Percentiles rank a stretch among this genome's conserved stretches.
Evolutionary conservation across 108 stramenopile genomes (phyloP).

Genomic region (Cyclotella baltica): DNA sequence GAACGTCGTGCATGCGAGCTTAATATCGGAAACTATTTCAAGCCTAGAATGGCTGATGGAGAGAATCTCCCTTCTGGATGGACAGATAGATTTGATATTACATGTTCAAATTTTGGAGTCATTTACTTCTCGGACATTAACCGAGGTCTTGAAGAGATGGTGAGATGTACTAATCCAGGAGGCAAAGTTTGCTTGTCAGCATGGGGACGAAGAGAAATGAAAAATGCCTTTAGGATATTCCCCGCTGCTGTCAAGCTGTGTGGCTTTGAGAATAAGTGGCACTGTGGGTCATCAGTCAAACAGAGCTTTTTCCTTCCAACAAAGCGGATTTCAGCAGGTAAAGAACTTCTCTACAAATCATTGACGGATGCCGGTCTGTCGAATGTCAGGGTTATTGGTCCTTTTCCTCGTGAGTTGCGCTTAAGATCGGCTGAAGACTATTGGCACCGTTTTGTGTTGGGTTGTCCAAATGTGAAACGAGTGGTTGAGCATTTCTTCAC

Average conservation of each 20-base stretch:
- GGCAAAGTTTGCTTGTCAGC: conserved; percentile 27
- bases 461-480: conserved; percentile 16
- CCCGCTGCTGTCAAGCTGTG: conserved; percentile 11
- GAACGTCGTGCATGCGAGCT: background rate
- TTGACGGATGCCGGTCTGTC: conserved; percentile 14
- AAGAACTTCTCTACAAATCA: background rate
- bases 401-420: background rate
- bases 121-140: conserved; percentile 25
- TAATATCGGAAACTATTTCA: background rate
- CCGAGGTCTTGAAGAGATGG: conserved; percentile 17
- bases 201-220: conserved; percentile 16
- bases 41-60: conserved; percentile 15
- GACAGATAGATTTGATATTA: conserved; percentile 21
- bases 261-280: conserved; percentile 15
- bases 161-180: conserved; percentile 18
- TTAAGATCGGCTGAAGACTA: conserved; percentile 21
- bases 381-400: conserved; percentile 19
- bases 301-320: conserved; percentile 18
- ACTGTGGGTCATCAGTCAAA: background rate
- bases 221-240: conserved; percentile 21
- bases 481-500: conserved; percentile 17
- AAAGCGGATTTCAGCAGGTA: conserved; percentile 17
- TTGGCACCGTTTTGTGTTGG: conserved; percentile 26
- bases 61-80: conserved; percentile 11
- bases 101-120: conserved; percentile 24